These are phyloP conservation scores for Kregervanrija delftensis DNA, from an alignment of 805 yeast species.

Conservation along the genomic window DNA sequence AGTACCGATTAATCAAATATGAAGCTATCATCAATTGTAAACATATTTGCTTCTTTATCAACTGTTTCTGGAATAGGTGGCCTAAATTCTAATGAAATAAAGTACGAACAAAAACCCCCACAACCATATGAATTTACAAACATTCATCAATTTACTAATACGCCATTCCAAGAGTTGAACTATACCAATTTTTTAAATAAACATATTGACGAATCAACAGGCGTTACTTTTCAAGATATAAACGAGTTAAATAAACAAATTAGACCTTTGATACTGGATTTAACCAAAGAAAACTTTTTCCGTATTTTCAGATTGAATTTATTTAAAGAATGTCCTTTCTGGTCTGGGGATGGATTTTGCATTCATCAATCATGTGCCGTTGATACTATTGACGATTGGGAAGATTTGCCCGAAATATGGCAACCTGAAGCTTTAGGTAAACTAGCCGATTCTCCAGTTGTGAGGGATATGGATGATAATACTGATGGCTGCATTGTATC, in stretches of 20 bases:
- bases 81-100: neutral
- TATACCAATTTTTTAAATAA: constrained; percentile 14
- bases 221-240: constrained; percentile 36
- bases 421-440: constrained; percentile 65
- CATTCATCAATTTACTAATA: constrained; percentile 25
- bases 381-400: constrained; percentile 71
- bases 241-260: constrained; percentile 44
- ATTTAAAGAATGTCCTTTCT: constrained; percentile 78
- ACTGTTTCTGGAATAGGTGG: too few species aligned
- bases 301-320: constrained; percentile 80
- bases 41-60: too few species aligned
- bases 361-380: constrained; percentile 87
- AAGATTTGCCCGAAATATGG: constrained; percentile 64
- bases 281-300: constrained; percentile 76
- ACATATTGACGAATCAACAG: constrained; percentile 23
- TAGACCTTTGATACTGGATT: constrained; percentile 47
- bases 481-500: constrained; percentile 18
- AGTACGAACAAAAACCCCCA: constrained; percentile 14
- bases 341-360: constrained; percentile 77
- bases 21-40: too few species aligned
- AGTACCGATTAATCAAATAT: too few species aligned
- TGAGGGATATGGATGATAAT: constrained; percentile 27
- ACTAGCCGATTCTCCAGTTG: constrained; percentile 32
- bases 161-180: constrained; percentile 20
- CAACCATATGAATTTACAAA: constrained; percentile 13